Conservation (phyloP, 495 filamentous ascomycete species). For the Lasiosphaeria hispida region DNA sequence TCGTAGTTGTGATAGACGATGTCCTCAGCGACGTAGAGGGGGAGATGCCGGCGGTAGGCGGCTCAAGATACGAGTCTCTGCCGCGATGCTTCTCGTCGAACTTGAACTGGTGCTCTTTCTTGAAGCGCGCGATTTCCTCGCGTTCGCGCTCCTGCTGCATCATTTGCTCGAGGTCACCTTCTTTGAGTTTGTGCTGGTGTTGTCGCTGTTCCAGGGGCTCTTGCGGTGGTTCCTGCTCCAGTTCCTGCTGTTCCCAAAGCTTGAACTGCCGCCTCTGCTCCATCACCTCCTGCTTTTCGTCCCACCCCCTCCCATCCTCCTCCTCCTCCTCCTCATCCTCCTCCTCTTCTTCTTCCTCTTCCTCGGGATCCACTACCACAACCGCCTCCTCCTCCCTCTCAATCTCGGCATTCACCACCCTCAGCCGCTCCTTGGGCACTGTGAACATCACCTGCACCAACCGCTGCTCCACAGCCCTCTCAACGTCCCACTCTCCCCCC, state of each 20-base stretch:
- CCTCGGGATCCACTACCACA: constrained; percentile 31
- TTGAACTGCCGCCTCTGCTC: neutral
- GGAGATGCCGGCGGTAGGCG: constrained; percentile 3
- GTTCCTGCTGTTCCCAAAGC: neutral
- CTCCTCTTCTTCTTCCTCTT: constrained; percentile 11
- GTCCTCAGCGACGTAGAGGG: constrained; percentile 22
- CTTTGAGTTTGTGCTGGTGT: no score
- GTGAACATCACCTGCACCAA: constrained; percentile 94
- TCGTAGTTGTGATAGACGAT: constrained; percentile 13
- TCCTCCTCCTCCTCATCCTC: constrained; percentile 8
- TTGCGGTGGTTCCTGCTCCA: no score
- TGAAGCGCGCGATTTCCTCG: neutral
- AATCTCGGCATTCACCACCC: constrained; percentile 76
- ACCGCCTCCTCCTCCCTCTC: constrained; percentile 45
- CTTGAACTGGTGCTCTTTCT: no score
- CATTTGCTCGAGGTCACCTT: no score
- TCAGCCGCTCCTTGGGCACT: constrained; percentile 76
- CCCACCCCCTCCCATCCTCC: neutral
- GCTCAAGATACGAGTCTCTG: neutral
- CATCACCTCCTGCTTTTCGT: neutral
- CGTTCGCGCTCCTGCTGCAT: neutral
- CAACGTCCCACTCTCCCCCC: constrained; percentile 80
- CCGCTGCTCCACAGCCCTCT: constrained; percentile 72
- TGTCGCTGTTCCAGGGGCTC: no score
- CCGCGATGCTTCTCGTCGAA: no score